Percentiles rank a stretch among this genome's conserved stretches.
These are phyloP conservation scores for Nitzschia inconspicua DNA, from an alignment of 108 stramenopile genomes.

Conservation along the genomic window DNA sequence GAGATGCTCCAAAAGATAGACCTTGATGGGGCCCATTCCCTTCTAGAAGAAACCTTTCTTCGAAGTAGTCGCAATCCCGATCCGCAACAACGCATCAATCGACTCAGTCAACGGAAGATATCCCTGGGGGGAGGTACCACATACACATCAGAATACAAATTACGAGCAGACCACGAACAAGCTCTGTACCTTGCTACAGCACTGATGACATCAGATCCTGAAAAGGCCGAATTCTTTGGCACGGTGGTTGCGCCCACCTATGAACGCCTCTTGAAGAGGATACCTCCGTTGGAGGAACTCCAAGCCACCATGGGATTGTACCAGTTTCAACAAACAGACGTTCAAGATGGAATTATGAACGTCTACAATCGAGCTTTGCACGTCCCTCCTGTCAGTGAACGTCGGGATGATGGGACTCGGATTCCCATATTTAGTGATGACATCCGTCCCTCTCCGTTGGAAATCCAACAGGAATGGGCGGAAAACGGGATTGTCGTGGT, in stretches of 20 bases:
- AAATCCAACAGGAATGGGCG: constrained; percentile 29
- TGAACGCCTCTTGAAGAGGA: constrained; percentile 24
- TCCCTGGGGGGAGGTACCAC: constrained; percentile 53
- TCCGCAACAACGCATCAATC: constrained; percentile 4
- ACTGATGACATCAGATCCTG: constrained; percentile 20
- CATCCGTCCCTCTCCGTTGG: not conserved
- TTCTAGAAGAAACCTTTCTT: constrained; percentile 40
- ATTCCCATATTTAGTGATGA: constrained; percentile 16
- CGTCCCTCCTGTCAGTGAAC: constrained; percentile 31
- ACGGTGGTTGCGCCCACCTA: constrained; percentile 40
- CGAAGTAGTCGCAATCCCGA: constrained; percentile 38
- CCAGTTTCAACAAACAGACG: constrained; percentile 46
- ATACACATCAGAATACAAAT: constrained; percentile 62
- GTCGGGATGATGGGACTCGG: not conserved
- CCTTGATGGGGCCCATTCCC: constrained; percentile 55
- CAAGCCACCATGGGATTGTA: constrained; percentile 48
- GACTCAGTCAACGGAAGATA: constrained; percentile 30
- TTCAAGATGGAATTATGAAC: constrained; percentile 24
- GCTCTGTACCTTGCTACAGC: constrained; percentile 40
- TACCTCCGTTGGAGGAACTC: constrained; percentile 49
- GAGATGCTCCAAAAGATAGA: constrained; percentile 46
- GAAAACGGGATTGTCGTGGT: constrained; percentile 34
- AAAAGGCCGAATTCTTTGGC: constrained; percentile 33
- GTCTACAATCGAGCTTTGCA: constrained; percentile 60
- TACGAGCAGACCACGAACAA: constrained; percentile 52